Percentiles rank a stretch among this genome's conserved stretches.
phyloP scores from a whole-genome alignment of 2,329 filamentous ascomycete genomes.

The Fusarium beomiforme region DNA sequence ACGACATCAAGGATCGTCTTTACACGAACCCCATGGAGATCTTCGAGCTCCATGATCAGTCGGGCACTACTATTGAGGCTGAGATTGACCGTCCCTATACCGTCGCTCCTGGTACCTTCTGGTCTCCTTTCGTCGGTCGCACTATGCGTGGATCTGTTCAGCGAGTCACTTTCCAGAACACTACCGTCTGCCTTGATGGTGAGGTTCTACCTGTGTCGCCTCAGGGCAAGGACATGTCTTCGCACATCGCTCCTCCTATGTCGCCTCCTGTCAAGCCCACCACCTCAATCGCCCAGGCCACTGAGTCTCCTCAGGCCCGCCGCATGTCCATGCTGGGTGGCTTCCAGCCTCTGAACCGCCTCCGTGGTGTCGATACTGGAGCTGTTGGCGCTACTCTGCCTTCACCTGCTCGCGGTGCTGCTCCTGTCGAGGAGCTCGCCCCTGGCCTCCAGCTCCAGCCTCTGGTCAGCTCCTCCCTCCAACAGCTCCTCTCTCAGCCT shows the following conservation, averaged over 20 bases:
- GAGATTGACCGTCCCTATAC: conserved; percentile 79
- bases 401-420: conserved; percentile 37
- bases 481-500: conserved; percentile 75
- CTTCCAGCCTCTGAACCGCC: conserved; percentile 45
- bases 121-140: conserved; percentile 79
- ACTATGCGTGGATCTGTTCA: conserved; percentile 76
- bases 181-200: conserved; percentile 80
- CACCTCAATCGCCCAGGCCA: conserved; percentile 49
- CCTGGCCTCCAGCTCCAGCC: conserved; percentile 60
- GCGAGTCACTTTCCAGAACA: conserved; percentile 78
- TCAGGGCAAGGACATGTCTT: conserved; percentile 80
- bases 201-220: conserved; percentile 63
- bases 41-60: conserved; percentile 83
- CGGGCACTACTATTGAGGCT: conserved; percentile 77
- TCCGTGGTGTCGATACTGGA: conserved; percentile 43
- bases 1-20: conserved; percentile 76
- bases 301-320: conserved; percentile 50
- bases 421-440: conserved; percentile 57
- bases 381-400: conserved; percentile 26
- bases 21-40: conserved; percentile 84
- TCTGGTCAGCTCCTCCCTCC: conserved; percentile 68
- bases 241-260: conserved; percentile 65
- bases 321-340: conserved; percentile 46
- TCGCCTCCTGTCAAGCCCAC: conserved; percentile 69
- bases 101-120: conserved; percentile 58